Evolutionary conservation across 23 red algal species (phyloP), one percentile per base, ranked within the genome.

Genomic region (Chondrus crispus): DNA sequence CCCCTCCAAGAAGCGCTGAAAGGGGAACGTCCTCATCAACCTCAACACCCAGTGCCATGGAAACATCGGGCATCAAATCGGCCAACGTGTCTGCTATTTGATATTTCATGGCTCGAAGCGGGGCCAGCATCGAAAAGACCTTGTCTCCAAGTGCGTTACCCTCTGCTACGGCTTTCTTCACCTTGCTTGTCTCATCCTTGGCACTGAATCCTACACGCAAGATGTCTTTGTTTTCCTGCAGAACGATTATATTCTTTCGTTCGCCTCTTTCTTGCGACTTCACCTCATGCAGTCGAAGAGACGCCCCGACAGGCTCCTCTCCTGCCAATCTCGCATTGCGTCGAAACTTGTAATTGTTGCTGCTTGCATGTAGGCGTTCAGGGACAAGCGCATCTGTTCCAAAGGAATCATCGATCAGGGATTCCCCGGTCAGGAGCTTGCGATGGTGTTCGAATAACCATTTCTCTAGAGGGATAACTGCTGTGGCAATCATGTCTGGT

Each of bases 31-130:
- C 88, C 55, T 93, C 94, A 29, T 92, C 81, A 29, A 87, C 94
- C 51, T 91, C 87, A n/a, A 96, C 86, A 38, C 94, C 94, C 19
- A 96, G 42, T 12, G 82, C 79, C 24, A 79, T 70, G 26, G 94
- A 85, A 35, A 96, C 88, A 68, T 96, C 94, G 28, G 94, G 94
- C 94, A 96, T 96, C 12, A 81, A 35, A 39, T 88, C 88, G 41
- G 87, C 88, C 30, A 96, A 42, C 19, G 44, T 52, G 81, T 96
- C 80, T 20, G 86, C 77, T 45, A 94, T 46, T 26, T 58, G 38
- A 47, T 94, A 91, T 44, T 91, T 96, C 62, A 84, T 19, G 58
- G 70, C 48, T 24, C 89, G 86, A 81, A 89, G 38, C 8, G 89
- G 75, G 24, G 87, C 68, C 19, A 77, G 38, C 55, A 71, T 55